Evolutionary conservation across 805 yeast species (phyloP).

Genomic region (Saturnispora halmiae): DNA sequence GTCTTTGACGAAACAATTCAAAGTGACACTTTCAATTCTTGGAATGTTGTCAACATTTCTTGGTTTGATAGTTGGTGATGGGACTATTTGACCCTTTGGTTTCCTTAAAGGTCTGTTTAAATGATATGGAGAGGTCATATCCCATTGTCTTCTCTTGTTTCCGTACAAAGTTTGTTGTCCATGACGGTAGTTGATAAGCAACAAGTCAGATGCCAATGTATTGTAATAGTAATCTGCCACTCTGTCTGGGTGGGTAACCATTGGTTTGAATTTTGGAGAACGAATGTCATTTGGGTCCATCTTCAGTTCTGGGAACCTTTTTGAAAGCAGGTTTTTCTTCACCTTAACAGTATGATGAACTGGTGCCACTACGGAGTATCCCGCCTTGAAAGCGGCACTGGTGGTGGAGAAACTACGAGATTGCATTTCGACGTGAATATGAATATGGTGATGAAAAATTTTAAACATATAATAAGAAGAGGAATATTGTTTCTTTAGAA

Average conservation of each 20-base stretch:
- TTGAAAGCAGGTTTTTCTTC: slow-evolving; percentile 64
- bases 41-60: slow-evolving; percentile 68
- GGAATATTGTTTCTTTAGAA: neutral
- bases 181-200: slow-evolving; percentile 72
- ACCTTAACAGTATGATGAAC: slow-evolving; percentile 84
- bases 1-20: slow-evolving; percentile 69
- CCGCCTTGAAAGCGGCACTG: slow-evolving; percentile 35
- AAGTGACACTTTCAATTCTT: slow-evolving; percentile 49
- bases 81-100: slow-evolving; percentile 67
- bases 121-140: slow-evolving; percentile 80
- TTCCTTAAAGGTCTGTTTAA: slow-evolving; percentile 68
- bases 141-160: slow-evolving; percentile 73
- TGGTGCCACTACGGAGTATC: slow-evolving; percentile 72
- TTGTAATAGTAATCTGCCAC: slow-evolving; percentile 66
- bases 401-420: slow-evolving; percentile 28
- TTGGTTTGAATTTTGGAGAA: slow-evolving; percentile 71
- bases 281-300: slow-evolving; percentile 64
- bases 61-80: slow-evolving; percentile 65
- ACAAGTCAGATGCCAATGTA: slow-evolving; percentile 65
- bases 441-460: neutral
- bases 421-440: slow-evolving; percentile 1
- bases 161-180: slow-evolving; percentile 48
- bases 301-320: slow-evolving; percentile 61
- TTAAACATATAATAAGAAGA: too few relatives aligned
- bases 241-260: slow-evolving; percentile 69